Conservation (phyloP, 352 stramenopile genomes). For the Thalassiosira exigua region DNA sequence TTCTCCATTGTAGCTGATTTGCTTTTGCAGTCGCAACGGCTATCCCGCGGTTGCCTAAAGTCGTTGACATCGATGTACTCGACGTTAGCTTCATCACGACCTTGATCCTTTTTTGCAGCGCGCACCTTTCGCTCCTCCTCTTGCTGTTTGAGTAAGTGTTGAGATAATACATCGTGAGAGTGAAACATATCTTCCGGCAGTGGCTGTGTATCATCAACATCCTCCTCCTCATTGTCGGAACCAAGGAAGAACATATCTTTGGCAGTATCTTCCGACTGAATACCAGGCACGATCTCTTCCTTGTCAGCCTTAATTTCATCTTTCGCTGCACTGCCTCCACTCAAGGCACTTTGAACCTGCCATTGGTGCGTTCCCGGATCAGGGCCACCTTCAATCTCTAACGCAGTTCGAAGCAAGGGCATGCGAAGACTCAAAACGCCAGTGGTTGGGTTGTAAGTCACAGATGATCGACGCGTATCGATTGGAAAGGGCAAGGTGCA, state of each 20-base stretch:
- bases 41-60: constrained; percentile 8
- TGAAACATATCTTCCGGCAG: constrained; percentile 58
- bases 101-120: background rate
- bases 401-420: constrained; percentile 33
- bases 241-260: background rate
- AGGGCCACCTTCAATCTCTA: constrained; percentile 27
- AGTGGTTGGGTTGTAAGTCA: constrained; percentile 19
- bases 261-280: background rate
- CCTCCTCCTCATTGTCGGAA: constrained; percentile 11
- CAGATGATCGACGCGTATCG: constrained; percentile 15
- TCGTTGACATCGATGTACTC: constrained; percentile 43
- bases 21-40: background rate
- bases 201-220: constrained; percentile 6
- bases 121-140: constrained; percentile 31
- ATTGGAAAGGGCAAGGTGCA: constrained; percentile 52
- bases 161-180: constrained; percentile 38
- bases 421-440: constrained; percentile 37
- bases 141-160: constrained; percentile 43
- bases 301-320: background rate
- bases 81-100: constrained; percentile 21
- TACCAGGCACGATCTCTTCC: background rate
- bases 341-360: constrained; percentile 41
- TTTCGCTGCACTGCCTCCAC: constrained; percentile 4
- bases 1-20: constrained; percentile 3
- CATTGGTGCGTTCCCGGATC: constrained; percentile 50